Evolutionary conservation across 768 basidiomycete genomes (phyloP).

Genomic region (Podaxis pistillaris): DNA sequence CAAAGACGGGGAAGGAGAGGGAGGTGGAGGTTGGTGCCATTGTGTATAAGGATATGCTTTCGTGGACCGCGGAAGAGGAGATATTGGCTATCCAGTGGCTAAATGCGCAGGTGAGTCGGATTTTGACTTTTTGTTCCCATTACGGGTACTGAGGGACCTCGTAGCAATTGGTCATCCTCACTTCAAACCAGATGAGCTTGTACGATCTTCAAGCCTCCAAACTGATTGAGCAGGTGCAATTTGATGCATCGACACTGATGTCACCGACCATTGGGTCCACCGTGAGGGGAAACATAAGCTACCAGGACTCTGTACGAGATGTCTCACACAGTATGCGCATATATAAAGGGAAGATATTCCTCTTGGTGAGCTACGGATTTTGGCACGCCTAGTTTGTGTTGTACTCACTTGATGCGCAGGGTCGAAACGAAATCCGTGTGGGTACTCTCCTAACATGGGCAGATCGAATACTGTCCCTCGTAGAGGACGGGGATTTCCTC

Average conservation of each 20-base stretch:
- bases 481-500: slow-evolving; percentile 85
- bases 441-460: slow-evolving; percentile 94
- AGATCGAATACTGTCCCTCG: slow-evolving; percentile 81
- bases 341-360: slow-evolving; percentile 90
- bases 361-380: slow-evolving; percentile 61
- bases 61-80: slow-evolving; percentile 59
- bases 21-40: slow-evolving; percentile 65
- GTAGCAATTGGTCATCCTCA: slow-evolving; percentile 72
- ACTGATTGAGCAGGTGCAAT: slow-evolving; percentile 60
- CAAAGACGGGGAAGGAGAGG: slow-evolving; percentile 58
- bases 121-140: slow-evolving; percentile 16
- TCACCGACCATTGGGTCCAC: slow-evolving; percentile 52
- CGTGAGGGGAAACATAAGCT: slow-evolving; percentile 43
- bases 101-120: slow-evolving; percentile 71
- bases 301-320: slow-evolving; percentile 48
- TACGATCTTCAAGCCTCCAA: slow-evolving; percentile 60
- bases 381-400: slow-evolving; percentile 8
- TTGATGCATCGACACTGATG: slow-evolving; percentile 55
- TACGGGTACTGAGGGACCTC: slow-evolving; percentile 12
- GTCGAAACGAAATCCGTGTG: slow-evolving; percentile 64
- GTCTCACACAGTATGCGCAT: slow-evolving; percentile 70
- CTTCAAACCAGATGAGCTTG: slow-evolving; percentile 57
- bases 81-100: slow-evolving; percentile 85
- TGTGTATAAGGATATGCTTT: slow-evolving; percentile 56
- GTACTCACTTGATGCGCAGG: slow-evolving; percentile 37